A percentile compares a stretch with the other conserved stretches of the same genome.
Evolutionary conservation across 208 protist genomes (phyloP).

Genomic region (Acanthamoeba sp.): DNA sequence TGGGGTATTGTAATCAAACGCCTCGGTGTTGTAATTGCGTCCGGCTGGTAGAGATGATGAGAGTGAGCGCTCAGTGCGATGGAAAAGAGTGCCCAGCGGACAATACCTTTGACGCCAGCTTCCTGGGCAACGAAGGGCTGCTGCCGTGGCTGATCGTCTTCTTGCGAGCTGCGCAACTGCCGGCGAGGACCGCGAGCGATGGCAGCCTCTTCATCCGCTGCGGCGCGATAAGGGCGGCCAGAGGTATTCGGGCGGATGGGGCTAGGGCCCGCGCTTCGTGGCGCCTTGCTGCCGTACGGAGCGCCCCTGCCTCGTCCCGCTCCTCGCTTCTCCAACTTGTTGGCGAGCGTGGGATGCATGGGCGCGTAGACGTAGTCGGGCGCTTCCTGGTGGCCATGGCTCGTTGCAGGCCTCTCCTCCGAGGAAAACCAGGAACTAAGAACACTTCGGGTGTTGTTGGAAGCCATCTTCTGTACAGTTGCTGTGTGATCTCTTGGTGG

Average conservation of each 20-base stretch:
- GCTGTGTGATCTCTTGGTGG: not conserved
- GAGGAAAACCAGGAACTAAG: conserved; percentile 42
- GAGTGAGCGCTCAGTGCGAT: too few relatives aligned
- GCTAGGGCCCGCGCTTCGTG: conserved; percentile 4
- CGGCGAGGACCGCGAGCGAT: not conserved
- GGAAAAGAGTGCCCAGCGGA: too few relatives aligned
- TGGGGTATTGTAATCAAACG: not conserved
- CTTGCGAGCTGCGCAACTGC: not conserved
- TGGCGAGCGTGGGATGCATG: conserved; percentile 4
- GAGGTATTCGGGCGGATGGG: not conserved
- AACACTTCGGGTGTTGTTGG: conserved; percentile 53
- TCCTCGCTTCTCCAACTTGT: conserved; percentile 37
- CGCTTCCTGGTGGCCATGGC: not conserved
- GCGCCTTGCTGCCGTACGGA: not conserved
- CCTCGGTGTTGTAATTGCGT: conserved; percentile 23
- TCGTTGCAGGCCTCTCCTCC: not conserved
- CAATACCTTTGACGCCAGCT: not conserved
- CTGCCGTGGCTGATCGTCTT: not conserved
- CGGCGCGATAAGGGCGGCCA: too few relatives aligned
- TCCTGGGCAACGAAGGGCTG: too few relatives aligned
- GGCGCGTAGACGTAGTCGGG: conserved; percentile 55
- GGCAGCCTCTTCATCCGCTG: not conserved
- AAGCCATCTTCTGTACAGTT: conserved; percentile 28
- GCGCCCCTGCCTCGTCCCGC: not conserved
- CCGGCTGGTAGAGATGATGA: not conserved